Conservation (phyloP, 2,329 filamentous ascomycete species). For the Xenosphaeropsis pyriputrescens region DNA sequence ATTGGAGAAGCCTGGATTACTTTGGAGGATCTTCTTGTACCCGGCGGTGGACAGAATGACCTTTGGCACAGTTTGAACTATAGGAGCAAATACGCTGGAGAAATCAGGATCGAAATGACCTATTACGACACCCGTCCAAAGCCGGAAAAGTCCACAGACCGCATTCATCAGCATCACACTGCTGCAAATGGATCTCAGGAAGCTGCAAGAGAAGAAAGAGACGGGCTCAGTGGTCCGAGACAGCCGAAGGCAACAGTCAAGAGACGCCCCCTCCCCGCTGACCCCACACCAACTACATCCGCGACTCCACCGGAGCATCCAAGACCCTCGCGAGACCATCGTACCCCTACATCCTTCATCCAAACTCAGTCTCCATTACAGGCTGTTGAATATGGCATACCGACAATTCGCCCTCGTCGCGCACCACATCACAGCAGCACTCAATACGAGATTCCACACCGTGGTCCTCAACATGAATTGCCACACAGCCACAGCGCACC, state of each 20-base stretch:
- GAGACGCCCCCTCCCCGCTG: conserved; percentile 68
- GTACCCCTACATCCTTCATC: conserved; percentile 26
- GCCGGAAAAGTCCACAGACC: conserved; percentile 51
- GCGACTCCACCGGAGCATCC: conserved; percentile 19
- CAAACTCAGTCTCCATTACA: conserved; percentile 38
- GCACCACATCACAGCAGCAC: conserved; percentile 4
- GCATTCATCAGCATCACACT: conserved; percentile 21
- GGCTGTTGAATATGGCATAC: conserved; percentile 25
- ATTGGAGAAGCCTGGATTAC: conserved; percentile 92
- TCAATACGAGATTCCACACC: too few species aligned
- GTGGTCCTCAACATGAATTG: too few species aligned
- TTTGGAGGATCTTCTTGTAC: conserved; percentile 64
- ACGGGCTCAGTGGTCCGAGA: conserved; percentile 22
- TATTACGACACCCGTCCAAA: conserved; percentile 87
- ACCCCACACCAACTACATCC: conserved; percentile 39
- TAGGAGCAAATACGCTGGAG: conserved; percentile 90
- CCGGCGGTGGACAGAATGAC: conserved; percentile 86
- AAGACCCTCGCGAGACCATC: conserved; percentile 24
- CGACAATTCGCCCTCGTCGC: conserved; percentile 9
- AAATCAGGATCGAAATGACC: conserved; percentile 88
- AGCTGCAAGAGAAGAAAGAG: conserved; percentile 16
- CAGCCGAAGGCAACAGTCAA: conserved; percentile 50
- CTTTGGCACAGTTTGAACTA: conserved; percentile 80
- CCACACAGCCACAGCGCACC: too few species aligned
- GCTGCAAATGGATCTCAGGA: conserved; percentile 20